Base-by-base conservation (phyloP, 2,329 filamentous ascomycete species). In the Colletotrichum sp. region DNA sequence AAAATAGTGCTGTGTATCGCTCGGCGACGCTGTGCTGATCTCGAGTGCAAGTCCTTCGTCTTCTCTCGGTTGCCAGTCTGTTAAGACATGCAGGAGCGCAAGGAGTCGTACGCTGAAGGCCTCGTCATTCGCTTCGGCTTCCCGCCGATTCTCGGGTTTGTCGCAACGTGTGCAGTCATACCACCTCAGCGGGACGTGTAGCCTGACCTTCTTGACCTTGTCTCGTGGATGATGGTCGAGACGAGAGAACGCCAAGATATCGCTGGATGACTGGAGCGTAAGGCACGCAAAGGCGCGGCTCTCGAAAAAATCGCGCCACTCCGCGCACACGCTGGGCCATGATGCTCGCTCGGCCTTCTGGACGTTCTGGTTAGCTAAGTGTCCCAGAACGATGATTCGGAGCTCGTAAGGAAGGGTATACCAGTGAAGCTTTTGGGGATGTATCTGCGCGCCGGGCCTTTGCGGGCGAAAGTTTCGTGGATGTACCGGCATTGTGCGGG, bases 41-140 rank as follows among this genome's bases (percentile, higher is more conserved):
- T 56, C 22, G 15, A 56, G 52, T 0, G 13, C 25, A 6, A 56
- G 52, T 5, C 52, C 52, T 0, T 0, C 13, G 0, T 27, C 52
- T 18, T 56, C 52, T 56, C 52, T 27, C 1, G 0, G 22, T 25
- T 56, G 12, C 52, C 52, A 56, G 15, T 0, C 0, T 56, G 52
- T 0, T 1, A 56, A 27, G 13, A 56, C 2, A 16, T 56, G 1
- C 0, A 56, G 52, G 0, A 56, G 52, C 52, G 52, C 52, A 0
- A 16, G 52, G 0, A 56, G 25, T 1, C 1, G 52, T 1, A 0
- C 22, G 52, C 52, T 56, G 13, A 56, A 56, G 2, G 52, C 8
- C 8, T 1, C 4, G 22, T 56, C 1, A 8, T 56, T 56, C 6
- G 25, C 13, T 5, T 1, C 1, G 22, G 8, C 1, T 16, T 56